These are phyloP conservation scores for Nemania bipapillata DNA, from an alignment of 2,329 filamentous ascomycete species.

Conservation along the genomic window DNA sequence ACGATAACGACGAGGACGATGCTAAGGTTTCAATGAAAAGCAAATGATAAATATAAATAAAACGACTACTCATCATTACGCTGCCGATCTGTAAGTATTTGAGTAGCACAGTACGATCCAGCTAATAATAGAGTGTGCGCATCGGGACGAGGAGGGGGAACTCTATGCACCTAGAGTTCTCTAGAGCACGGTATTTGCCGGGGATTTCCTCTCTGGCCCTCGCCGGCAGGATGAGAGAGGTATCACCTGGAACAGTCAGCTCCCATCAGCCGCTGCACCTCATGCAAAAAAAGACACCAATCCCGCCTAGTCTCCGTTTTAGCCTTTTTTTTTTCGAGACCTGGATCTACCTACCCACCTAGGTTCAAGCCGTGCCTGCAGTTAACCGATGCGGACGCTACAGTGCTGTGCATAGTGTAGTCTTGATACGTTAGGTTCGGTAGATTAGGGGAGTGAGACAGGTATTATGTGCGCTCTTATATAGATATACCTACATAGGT, in stretches of 20 bases:
- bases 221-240: conserved; percentile 34
- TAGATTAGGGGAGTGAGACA: too few relatives aligned
- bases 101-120: background rate
- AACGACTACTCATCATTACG: background rate
- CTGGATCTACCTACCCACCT: background rate
- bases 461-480: background rate
- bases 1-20: too few relatives aligned
- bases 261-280: conserved; percentile 15
- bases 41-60: background rate
- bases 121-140: background rate
- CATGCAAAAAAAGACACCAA: background rate
- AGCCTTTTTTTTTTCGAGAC: background rate
- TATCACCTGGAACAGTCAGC: conserved; percentile 33
- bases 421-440: too few relatives aligned
- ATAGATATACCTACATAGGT: background rate
- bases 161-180: background rate
- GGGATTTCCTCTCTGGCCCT: conserved; percentile 34
- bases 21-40: background rate
- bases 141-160: background rate
- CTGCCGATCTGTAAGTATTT: background rate
- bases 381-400: background rate
- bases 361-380: background rate
- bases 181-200: background rate
- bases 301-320: conserved; percentile 13
- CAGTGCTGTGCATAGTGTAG: background rate